Conservation (phyloP, 1,284 basidiomycete genomes). For the Uromyces viciae-fabae region DNA sequence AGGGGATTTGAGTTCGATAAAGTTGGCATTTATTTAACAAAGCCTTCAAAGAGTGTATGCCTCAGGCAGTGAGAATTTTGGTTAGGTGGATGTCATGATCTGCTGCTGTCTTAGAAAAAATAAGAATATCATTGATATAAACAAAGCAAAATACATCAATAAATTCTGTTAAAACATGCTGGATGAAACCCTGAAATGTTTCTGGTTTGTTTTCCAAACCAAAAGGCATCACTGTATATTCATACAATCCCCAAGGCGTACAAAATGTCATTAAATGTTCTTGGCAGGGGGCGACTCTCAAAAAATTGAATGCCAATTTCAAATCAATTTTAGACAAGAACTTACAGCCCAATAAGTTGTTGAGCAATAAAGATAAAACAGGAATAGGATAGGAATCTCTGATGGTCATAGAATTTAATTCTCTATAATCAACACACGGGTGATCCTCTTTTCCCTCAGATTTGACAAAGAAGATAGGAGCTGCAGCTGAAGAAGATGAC, state of each 20-base stretch:
- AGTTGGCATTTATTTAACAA: constrained; percentile 7
- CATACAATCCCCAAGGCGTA: constrained; percentile 57
- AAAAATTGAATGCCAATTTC: neutral
- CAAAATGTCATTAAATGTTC: no score
- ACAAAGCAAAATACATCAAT: no score
- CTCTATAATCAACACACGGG: constrained; percentile 19
- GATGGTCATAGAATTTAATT: constrained; percentile 16
- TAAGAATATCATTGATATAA: no score
- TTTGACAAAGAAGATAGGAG: constrained; percentile 32
- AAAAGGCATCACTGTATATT: constrained; percentile 57
- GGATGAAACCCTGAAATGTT: constrained; percentile 49
- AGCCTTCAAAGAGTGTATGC: neutral
- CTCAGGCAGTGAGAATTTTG: neutral
- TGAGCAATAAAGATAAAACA: neutral
- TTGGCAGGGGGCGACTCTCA: no score
- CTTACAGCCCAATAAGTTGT: neutral
- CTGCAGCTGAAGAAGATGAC: constrained; percentile 13
- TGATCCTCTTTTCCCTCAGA: neutral
- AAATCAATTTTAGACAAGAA: neutral
- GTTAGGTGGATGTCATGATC: no score
- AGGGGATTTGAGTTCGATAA: neutral
- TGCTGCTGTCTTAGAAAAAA: no score
- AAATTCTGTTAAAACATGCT: constrained; percentile 47
- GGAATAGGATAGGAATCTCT: constrained; percentile 21
- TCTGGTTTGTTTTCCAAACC: constrained; percentile 57